A percentile compares a stretch with the other conserved stretches of the same genome.
These are phyloP conservation scores for Quercus lobata DNA, from an alignment of 331 rosid species.

Conservation along the genomic window DNA sequence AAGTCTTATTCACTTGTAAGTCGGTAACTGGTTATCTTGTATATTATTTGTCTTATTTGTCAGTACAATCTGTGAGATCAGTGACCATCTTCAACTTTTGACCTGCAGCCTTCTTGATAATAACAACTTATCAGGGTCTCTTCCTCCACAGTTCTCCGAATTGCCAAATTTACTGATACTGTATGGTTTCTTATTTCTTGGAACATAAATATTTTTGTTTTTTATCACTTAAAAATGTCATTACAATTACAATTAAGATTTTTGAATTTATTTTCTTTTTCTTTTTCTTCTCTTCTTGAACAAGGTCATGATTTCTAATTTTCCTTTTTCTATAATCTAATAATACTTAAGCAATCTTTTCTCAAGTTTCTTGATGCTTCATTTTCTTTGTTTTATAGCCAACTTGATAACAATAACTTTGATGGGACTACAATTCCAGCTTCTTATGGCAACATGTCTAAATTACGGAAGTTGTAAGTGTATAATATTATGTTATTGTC, in stretches of 20 bases:
- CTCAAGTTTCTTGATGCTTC: neutral
- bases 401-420: slow-evolving; percentile 89
- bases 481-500: slow-evolving; percentile 20
- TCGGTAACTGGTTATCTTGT: slow-evolving; percentile 4
- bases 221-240: neutral
- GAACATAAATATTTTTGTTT: neutral
- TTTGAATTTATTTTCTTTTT: neutral
- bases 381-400: slow-evolving; percentile 60
- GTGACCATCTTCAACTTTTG: no score
- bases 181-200: slow-evolving; percentile 43
- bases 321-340: neutral
- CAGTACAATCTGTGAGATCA: slow-evolving; percentile 3
- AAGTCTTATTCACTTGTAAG: slow-evolving; percentile 74
- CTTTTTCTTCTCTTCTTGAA: neutral
- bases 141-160: no score
- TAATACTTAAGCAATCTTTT: neutral
- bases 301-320: neutral
- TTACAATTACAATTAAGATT: neutral
- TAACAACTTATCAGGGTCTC: no score
- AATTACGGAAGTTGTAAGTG: slow-evolving; percentile 82
- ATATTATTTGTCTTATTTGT: neutral
- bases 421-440: slow-evolving; percentile 59
- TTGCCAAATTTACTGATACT: slow-evolving; percentile 22
- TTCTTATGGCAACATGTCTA: slow-evolving; percentile 58
- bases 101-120: no score